phyloP scores from a whole-genome alignment of 805 yeast species.

The Pichia scutulata region DNA sequence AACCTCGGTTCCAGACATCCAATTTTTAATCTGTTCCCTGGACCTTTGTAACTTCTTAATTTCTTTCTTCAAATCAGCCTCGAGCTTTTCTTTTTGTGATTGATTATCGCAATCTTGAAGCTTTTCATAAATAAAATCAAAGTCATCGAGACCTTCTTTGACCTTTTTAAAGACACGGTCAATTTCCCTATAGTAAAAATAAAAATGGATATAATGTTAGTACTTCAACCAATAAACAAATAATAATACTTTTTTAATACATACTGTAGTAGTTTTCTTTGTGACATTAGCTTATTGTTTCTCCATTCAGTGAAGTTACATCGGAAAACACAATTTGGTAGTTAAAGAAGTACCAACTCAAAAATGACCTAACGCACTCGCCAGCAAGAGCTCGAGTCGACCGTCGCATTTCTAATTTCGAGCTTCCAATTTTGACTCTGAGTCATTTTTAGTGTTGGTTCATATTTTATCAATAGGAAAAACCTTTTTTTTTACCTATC shows the following conservation, averaged over 20 bases:
- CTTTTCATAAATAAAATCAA: constrained; percentile 82
- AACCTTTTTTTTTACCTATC: neutral
- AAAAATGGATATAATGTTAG: neutral
- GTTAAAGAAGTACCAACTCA: neutral
- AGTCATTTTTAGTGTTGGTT: neutral
- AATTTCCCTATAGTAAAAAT: constrained; percentile 46
- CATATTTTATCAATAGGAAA: too few relatives aligned
- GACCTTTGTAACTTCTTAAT: constrained; percentile 89
- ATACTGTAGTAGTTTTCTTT: constrained; percentile 43
- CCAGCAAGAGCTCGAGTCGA: neutral
- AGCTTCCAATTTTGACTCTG: neutral
- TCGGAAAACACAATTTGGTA: neutral
- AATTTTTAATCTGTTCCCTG: constrained; percentile 90
- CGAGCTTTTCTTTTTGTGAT: constrained; percentile 89
- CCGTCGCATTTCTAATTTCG: neutral
- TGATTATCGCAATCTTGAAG: constrained; percentile 72
- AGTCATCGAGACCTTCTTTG: constrained; percentile 79
- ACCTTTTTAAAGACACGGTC: constrained; percentile 91
- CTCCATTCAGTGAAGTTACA: neutral
- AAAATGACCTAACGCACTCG: neutral
- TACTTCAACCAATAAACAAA: neutral
- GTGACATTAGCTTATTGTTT: constrained; percentile 31
- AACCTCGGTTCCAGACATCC: constrained; percentile 88
- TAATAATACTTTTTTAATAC: constrained; percentile 14
- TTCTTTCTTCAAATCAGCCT: constrained; percentile 86